Conservation (phyloP, 2,329 filamentous ascomycete genomes). For the Xylaria sp. region DNA sequence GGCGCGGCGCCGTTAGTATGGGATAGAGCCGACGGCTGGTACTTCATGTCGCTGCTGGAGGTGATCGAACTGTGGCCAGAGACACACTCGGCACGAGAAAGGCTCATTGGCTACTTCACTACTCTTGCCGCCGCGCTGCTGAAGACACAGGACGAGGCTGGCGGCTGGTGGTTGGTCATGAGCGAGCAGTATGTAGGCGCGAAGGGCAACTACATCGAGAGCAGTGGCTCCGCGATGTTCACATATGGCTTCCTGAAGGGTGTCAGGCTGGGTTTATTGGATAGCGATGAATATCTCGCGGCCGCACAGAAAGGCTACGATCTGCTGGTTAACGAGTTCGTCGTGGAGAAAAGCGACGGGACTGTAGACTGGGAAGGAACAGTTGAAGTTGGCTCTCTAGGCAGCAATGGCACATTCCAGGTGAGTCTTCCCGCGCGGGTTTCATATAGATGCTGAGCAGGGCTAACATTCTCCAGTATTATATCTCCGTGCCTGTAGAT, state of each 20-base stretch:
- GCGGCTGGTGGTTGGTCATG: constrained; percentile 70
- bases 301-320: constrained; percentile 57
- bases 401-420: constrained; percentile 60
- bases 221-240: constrained; percentile 69
- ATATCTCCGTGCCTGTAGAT: constrained; percentile 53
- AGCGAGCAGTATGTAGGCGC: constrained; percentile 58
- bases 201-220: constrained; percentile 70
- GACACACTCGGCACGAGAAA: constrained; percentile 51
- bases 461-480: constrained; percentile 51
- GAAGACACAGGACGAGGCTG: constrained; percentile 55
- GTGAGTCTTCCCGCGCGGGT: constrained; percentile 48
- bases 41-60: constrained; percentile 61
- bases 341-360: constrained; percentile 58
- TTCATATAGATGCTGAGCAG: not conserved
- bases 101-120: constrained; percentile 55
- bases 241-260: constrained; percentile 63
- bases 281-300: constrained; percentile 49
- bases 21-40: constrained; percentile 63
- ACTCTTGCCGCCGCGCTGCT: constrained; percentile 57
- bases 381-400: constrained; percentile 62
- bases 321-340: constrained; percentile 57
- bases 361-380: constrained; percentile 63
- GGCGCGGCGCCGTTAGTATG: constrained; percentile 64
- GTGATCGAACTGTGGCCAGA: constrained; percentile 57
- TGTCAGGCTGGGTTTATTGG: constrained; percentile 52